Conservation (phyloP, 2,329 filamentous ascomycete genomes). For the Fusarium buharicum region DNA sequence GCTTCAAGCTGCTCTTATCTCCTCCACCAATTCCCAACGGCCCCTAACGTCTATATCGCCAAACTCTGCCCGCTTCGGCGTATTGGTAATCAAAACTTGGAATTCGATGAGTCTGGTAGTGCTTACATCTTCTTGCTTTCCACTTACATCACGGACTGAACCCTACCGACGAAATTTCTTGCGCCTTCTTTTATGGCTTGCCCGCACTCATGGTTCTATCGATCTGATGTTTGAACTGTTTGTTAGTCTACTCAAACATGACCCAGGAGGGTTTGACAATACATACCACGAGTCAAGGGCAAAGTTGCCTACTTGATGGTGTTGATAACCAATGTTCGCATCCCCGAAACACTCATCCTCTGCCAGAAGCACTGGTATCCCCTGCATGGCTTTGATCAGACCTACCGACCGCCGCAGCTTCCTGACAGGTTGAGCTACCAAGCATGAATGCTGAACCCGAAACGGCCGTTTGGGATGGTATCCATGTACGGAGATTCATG, state of each 20-base stretch:
- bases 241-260: neutral
- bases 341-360: conserved; percentile 5
- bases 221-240: neutral
- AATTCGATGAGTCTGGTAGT: neutral
- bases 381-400: neutral
- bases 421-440: conserved; percentile 21
- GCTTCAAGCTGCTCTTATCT: neutral
- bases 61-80: neutral
- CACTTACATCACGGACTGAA: neutral
- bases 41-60: neutral
- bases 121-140: neutral
- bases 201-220: neutral
- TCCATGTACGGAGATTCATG: conserved; percentile 37
- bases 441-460: conserved; percentile 4
- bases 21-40: neutral
- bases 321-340: neutral
- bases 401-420: neutral
- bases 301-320: conserved; percentile 3
- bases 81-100: neutral
- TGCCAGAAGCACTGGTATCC: neutral
- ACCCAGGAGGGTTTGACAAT: neutral
- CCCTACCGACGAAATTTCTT: neutral
- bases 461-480: conserved; percentile 34
- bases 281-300: neutral
- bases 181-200: neutral